These are phyloP conservation scores for Podospora tetraspora DNA, from an alignment of 495 filamentous ascomycete species.

Conservation along the genomic window DNA sequence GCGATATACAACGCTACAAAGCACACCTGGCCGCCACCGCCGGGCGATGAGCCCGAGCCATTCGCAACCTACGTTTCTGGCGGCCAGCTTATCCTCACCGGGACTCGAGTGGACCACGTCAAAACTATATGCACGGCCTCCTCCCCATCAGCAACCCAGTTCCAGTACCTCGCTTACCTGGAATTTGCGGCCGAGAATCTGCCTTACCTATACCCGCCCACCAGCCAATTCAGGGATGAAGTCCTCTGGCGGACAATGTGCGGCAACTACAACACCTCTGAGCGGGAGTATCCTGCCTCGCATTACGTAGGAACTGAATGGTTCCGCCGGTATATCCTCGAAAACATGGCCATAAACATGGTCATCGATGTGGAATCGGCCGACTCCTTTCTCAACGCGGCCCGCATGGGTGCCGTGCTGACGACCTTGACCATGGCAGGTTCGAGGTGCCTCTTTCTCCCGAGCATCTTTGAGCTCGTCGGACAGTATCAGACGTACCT, in stretches of 20 bases:
- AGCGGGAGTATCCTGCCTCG: neutral
- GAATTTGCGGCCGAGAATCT: neutral
- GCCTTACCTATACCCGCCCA: neutral
- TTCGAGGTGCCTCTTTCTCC: neutral
- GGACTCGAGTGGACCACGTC: neutral
- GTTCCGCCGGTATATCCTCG: neutral
- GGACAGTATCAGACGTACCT: neutral
- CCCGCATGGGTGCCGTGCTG: neutral
- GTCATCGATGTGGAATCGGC: neutral
- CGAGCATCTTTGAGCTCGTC: neutral
- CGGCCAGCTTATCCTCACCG: neutral
- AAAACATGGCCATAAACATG: neutral
- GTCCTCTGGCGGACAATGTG: neutral
- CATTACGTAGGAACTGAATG: neutral
- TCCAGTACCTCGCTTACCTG: neutral
- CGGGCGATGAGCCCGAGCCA: neutral
- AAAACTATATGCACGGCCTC: neutral
- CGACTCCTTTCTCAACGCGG: neutral
- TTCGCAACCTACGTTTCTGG: neutral
- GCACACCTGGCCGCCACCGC: neutral
- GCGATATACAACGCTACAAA: neutral
- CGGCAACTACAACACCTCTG: neutral
- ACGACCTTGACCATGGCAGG: neutral
- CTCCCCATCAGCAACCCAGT: neutral
- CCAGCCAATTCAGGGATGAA: neutral